phyloP scores from a whole-genome alignment of 2,329 filamentous ascomycete genomes.

The Pyrenochaeta sp. region DNA sequence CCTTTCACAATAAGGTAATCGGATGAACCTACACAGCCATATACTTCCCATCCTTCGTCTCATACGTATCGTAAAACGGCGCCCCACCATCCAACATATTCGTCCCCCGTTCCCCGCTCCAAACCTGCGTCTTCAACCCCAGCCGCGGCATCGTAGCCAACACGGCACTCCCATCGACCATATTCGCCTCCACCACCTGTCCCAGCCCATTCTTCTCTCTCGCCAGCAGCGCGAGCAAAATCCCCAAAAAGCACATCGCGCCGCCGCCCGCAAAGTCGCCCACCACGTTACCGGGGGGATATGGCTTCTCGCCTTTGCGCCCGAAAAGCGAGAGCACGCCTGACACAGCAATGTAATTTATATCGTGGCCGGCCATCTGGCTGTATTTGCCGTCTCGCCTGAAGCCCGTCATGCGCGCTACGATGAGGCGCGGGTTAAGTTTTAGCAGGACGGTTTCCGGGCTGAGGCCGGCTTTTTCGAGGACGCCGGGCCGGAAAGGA shows the following conservation, averaged over 20 bases:
- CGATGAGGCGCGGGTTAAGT: slow-evolving; percentile 77
- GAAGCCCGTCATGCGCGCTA: slow-evolving; percentile 90
- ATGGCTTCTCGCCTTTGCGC: slow-evolving; percentile 71
- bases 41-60: slow-evolving; percentile 78
- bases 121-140: slow-evolving; percentile 68
- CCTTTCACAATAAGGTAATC: neutral
- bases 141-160: slow-evolving; percentile 81
- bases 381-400: slow-evolving; percentile 85
- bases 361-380: slow-evolving; percentile 92
- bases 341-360: slow-evolving; percentile 92
- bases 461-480: slow-evolving; percentile 82
- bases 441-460: slow-evolving; percentile 71
- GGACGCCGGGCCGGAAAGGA: slow-evolving; percentile 88
- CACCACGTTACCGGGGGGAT: slow-evolving; percentile 82
- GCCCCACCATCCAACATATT: slow-evolving; percentile 86
- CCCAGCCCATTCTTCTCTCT: slow-evolving; percentile 71
- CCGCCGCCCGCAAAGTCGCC: slow-evolving; percentile 94
- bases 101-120: slow-evolving; percentile 70
- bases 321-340: slow-evolving; percentile 83
- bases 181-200: slow-evolving; percentile 93
- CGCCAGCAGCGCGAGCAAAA: slow-evolving; percentile 79
- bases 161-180: slow-evolving; percentile 90
- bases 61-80: slow-evolving; percentile 90
- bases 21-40: slow-evolving; percentile 70
- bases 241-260: slow-evolving; percentile 79